Evolutionary conservation across 768 basidiomycete species (phyloP).

Genomic region (Ramaria sp.): DNA sequence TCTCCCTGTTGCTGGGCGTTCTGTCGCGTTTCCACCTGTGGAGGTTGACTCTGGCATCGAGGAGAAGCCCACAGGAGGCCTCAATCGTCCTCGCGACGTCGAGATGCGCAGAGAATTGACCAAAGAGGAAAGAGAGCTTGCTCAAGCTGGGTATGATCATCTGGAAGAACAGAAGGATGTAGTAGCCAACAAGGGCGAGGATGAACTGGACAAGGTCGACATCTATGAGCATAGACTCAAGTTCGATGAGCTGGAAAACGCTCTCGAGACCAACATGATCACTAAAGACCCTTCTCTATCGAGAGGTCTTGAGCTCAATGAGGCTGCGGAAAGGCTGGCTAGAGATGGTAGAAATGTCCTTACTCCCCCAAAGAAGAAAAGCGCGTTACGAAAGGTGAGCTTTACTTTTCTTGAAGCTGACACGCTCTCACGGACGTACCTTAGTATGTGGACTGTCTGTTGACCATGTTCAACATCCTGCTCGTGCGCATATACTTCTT

Average conservation of each 20-base stretch:
- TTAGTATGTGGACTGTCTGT: conserved; percentile 53
- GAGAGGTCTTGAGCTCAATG: conserved; percentile 38
- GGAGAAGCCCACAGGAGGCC: conserved; percentile 24
- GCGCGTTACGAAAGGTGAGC: conserved; percentile 49
- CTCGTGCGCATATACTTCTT: conserved; percentile 18
- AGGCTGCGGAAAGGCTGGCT: conserved; percentile 43
- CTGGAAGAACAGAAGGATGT: conserved; percentile 34
- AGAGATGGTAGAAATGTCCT: conserved; percentile 52
- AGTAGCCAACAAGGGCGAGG: conserved; percentile 19
- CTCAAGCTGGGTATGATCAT: conserved; percentile 60
- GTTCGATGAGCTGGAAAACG: conserved; percentile 28
- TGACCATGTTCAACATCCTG: conserved; percentile 55
- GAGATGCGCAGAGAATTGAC: conserved; percentile 55
- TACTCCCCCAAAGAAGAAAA: conserved; percentile 59
- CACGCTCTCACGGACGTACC: conserved; percentile 1
- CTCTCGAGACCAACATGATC: conserved; percentile 40
- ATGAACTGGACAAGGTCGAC: conserved; percentile 33
- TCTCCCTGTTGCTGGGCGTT: conserved; percentile 19
- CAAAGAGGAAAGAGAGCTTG: conserved; percentile 56
- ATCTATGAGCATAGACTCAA: conserved; percentile 45
- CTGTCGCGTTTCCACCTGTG: conserved; percentile 42
- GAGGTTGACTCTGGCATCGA: conserved; percentile 20
- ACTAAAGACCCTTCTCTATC: conserved; percentile 41
- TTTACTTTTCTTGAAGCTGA: conserved; percentile 9
- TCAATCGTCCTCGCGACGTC: conserved; percentile 38